A percentile compares a stretch with the other conserved stretches of the same genome.
phyloP scores from a whole-genome alignment of 768 basidiomycete species.

The Hemileccinum rubropunctum region DNA sequence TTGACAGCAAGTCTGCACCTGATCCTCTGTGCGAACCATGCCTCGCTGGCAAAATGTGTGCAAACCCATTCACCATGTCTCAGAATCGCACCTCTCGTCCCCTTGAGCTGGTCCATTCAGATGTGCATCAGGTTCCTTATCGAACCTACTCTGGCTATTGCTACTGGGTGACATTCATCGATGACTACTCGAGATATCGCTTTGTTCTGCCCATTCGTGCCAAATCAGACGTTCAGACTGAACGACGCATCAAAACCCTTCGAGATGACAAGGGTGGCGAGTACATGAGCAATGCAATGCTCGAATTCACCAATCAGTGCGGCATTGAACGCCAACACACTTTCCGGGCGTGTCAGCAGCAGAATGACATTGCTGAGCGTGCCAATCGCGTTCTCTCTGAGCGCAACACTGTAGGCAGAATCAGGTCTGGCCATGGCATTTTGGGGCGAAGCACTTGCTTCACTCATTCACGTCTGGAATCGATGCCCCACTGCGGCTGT shows the following conservation, averaged over 20 bases:
- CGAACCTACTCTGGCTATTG: no score
- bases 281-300: neutral
- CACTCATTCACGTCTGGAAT: constrained; percentile 25
- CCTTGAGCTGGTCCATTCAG: no score
- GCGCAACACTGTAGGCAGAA: constrained; percentile 3
- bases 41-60: no score
- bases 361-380: neutral
- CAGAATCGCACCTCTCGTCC: no score
- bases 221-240: constrained; percentile 16
- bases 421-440: neutral
- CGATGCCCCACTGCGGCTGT: neutral
- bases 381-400: neutral
- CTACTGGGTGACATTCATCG: no score
- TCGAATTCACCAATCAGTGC: neutral
- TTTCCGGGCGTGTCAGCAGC: neutral
- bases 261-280: no score
- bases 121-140: no score
- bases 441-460: neutral
- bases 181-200: constrained; percentile 13
- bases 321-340: neutral
- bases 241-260: constrained; percentile 15
- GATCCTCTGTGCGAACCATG: no score
- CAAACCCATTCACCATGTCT: no score
- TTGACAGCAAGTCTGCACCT: no score
- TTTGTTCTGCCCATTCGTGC: constrained; percentile 15